Evolutionary conservation across 1,284 basidiomycete species (phyloP).

Genomic region (Vanrija sp.): DNA sequence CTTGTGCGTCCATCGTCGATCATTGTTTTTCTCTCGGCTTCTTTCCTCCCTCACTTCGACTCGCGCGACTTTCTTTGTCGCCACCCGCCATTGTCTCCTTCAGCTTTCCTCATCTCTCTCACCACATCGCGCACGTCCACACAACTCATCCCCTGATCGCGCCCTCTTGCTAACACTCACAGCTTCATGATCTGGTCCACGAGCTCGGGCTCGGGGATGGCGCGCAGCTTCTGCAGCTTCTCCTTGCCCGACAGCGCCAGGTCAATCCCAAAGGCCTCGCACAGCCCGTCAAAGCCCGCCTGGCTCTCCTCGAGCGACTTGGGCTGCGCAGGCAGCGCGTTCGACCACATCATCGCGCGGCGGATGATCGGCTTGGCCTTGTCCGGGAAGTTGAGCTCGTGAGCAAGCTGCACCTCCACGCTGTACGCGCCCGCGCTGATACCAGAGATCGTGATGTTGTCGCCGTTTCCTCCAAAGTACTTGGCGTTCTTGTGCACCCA

Average conservation of each 20-base stretch:
- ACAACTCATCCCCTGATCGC: no score
- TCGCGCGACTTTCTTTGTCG: no score
- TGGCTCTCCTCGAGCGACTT: conserved; percentile 25
- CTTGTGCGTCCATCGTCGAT: no score
- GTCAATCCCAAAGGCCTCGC: conserved; percentile 19
- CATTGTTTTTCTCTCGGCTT: no score
- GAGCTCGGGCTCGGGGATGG: conserved; percentile 18
- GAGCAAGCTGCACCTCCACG: conserved; percentile 35
- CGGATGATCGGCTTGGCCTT: conserved; percentile 11
- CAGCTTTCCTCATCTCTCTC: no score
- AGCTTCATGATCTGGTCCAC: conserved; percentile 25
- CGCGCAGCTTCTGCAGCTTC: conserved; percentile 23
- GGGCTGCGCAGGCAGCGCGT: conserved; percentile 26
- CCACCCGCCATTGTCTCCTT: no score
- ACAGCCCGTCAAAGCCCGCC: conserved; percentile 24
- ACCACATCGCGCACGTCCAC: no score
- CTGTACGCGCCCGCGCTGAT: conserved; percentile 40
- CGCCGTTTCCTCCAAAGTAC: conserved; percentile 34
- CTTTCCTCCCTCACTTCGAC: no score
- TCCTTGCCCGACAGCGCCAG: conserved; percentile 10
- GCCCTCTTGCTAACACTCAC: conserved; percentile 3
- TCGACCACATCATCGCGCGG: conserved; percentile 25
- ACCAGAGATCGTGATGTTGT: conserved; percentile 38
- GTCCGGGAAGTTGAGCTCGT: conserved; percentile 27
- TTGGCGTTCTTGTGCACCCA: conserved; percentile 33